These are phyloP conservation scores for Hypoxylon sp. DNA, from an alignment of 2,329 filamentous ascomycete species.

Conservation along the genomic window DNA sequence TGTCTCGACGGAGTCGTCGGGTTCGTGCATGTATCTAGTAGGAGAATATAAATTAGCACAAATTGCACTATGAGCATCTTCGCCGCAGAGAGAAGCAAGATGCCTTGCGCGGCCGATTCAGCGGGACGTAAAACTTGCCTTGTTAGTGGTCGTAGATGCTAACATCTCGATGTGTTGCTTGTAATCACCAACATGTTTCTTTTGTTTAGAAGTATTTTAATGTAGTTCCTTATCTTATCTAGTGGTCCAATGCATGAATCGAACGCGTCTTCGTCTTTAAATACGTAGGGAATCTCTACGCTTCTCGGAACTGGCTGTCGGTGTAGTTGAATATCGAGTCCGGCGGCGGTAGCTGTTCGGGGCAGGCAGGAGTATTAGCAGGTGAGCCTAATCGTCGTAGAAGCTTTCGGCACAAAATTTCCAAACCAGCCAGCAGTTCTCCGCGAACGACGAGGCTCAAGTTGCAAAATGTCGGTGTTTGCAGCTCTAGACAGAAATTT, in stretches of 20 bases:
- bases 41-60: background rate
- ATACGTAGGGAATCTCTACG: background rate
- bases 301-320: background rate
- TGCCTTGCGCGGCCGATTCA: background rate
- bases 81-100: background rate
- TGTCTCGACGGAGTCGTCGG: background rate
- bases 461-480: background rate
- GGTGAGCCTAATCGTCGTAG: background rate
- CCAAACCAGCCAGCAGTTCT: background rate
- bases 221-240: background rate
- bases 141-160: background rate
- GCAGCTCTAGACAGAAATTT: too few species aligned
- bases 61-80: background rate
- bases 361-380: background rate
- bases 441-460: background rate
- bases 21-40: background rate
- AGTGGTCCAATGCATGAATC: background rate
- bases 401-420: background rate
- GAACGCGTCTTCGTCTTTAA: background rate
- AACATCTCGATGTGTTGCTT: background rate
- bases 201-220: background rate
- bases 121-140: background rate
- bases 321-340: background rate
- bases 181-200: background rate
- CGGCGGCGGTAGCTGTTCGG: background rate